Conservation (phyloP, 164 flowering plant species). For the Magnolia changhungtana region DNA sequence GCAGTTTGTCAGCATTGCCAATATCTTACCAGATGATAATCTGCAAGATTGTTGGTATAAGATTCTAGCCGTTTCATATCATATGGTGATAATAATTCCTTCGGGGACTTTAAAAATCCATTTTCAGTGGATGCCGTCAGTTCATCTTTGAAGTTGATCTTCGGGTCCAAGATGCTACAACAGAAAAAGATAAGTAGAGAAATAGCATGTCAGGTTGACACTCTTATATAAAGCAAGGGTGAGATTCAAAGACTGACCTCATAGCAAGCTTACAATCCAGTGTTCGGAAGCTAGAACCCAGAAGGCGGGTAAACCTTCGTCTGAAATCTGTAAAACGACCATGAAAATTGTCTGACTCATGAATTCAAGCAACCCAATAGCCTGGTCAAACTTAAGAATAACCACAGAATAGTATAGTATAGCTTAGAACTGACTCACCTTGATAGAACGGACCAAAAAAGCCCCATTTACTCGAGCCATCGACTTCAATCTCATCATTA, state of each 20-base stretch:
- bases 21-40: constrained; percentile 56
- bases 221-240: neutral
- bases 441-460: constrained; percentile 70
- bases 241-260: constrained; percentile 50
- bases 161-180: constrained; percentile 79
- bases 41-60: constrained; percentile 60
- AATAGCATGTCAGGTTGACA: constrained; percentile 16
- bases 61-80: constrained; percentile 70
- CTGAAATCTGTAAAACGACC: constrained; percentile 55
- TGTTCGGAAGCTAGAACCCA: constrained; percentile 42
- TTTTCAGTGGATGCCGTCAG: constrained; percentile 24
- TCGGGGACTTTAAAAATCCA: constrained; percentile 34
- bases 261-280: constrained; percentile 86
- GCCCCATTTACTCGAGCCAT: constrained; percentile 58
- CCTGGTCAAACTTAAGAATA: neutral
- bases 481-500: constrained; percentile 66
- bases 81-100: constrained; percentile 45
- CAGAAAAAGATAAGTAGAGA: neutral
- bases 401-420: neutral
- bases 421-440: constrained; percentile 35
- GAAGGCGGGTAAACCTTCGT: constrained; percentile 45
- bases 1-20: neutral
- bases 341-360: neutral
- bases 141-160: constrained; percentile 54
- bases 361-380: constrained; percentile 7